phyloP scores from a whole-genome alignment of 2,329 filamentous ascomycete species.

The Metarhizium guizhouense region DNA sequence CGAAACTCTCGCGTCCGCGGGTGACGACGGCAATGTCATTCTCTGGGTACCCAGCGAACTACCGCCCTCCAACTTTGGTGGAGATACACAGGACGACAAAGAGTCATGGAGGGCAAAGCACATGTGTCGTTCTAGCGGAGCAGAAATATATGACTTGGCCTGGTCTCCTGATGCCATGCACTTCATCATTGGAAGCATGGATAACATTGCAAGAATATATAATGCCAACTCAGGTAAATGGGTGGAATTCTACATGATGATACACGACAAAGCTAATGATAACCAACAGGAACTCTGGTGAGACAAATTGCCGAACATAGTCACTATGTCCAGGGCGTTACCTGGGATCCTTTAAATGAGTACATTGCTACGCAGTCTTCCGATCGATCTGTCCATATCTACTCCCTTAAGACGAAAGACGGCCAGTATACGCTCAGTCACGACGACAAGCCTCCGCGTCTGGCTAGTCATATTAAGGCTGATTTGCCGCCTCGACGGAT shows the following conservation, averaged over 20 bases:
- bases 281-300: conserved; percentile 48
- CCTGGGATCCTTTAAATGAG: conserved; percentile 97
- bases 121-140: conserved; percentile 91
- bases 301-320: conserved; percentile 95
- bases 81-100: conserved; percentile 83
- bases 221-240: conserved; percentile 76
- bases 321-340: conserved; percentile 96
- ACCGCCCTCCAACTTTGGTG: conserved; percentile 62
- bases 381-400: conserved; percentile 95
- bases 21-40: conserved; percentile 94
- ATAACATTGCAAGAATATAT: conserved; percentile 95
- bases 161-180: conserved; percentile 97
- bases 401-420: conserved; percentile 91
- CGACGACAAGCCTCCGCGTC: conserved; percentile 62
- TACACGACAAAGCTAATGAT: background rate
- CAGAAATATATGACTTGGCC: conserved; percentile 95
- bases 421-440: conserved; percentile 76
- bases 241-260: background rate
- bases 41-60: conserved; percentile 88
- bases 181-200: conserved; percentile 99
- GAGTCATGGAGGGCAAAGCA: conserved; percentile 96
- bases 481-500: conserved; percentile 88
- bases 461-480: conserved; percentile 71
- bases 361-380: conserved; percentile 98
- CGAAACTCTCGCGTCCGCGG: conserved; percentile 87